Percentiles rank a stretch among this genome's conserved stretches.
Conservation (phyloP, 2,329 filamentous ascomycete genomes). For the Chrysoporthe austroafricana region DNA sequence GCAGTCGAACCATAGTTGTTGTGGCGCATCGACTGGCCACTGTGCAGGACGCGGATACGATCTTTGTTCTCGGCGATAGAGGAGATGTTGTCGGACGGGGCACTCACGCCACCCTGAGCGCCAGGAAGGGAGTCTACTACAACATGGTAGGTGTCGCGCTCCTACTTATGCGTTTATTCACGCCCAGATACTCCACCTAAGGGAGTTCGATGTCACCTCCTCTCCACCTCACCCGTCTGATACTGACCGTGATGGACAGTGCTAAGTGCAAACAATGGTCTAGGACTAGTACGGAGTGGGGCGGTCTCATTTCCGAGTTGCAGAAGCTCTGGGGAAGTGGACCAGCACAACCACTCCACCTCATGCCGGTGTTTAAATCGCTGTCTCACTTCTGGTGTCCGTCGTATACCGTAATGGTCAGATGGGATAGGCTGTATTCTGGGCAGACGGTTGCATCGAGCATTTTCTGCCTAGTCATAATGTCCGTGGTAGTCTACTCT, state of each 20-base stretch:
- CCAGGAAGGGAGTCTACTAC: slow-evolving; percentile 16
- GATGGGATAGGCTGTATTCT: not conserved
- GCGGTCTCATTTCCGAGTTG: slow-evolving; percentile 2
- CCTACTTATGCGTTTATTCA: too few relatives aligned
- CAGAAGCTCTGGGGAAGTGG: not conserved
- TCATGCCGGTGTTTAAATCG: not conserved
- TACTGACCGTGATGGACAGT: slow-evolving; percentile 2
- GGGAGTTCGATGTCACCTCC: not conserved
- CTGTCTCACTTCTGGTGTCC: not conserved
- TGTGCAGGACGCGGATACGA: slow-evolving; percentile 46
- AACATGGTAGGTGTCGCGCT: slow-evolving; percentile 11
- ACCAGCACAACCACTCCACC: not conserved
- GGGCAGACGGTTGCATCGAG: not conserved
- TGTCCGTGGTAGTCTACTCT: not conserved
- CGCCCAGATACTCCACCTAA: not conserved
- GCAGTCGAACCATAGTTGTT: slow-evolving; percentile 65
- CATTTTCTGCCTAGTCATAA: too few relatives aligned
- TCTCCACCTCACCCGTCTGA: not conserved
- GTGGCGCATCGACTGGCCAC: slow-evolving; percentile 67
- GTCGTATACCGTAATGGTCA: not conserved
- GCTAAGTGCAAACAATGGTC: slow-evolving; percentile 16
- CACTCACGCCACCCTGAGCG: slow-evolving; percentile 30
- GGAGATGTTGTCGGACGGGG: slow-evolving; percentile 39
- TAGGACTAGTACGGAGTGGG: not conserved
- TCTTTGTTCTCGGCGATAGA: slow-evolving; percentile 42